A percentile compares a stretch with the other conserved stretches of the same genome.
Evolutionary conservation across 2,329 filamentous ascomycete species (phyloP).

Genomic region (Alternaria gansuensis): DNA sequence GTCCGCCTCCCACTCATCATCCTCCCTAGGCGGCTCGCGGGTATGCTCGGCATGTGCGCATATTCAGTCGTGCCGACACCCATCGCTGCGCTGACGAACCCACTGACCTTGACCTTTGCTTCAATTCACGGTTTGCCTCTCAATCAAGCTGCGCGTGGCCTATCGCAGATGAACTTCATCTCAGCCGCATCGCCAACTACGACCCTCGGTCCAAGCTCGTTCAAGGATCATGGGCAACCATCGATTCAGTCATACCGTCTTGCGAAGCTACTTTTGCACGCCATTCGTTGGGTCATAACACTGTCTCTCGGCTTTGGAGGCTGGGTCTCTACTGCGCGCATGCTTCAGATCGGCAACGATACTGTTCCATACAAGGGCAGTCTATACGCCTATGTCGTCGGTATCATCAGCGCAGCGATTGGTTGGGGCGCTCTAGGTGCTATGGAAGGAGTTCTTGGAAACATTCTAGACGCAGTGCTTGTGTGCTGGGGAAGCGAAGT

Average conservation of each 20-base stretch:
- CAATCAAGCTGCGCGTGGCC: constrained; percentile 76
- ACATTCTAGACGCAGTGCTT: constrained; percentile 85
- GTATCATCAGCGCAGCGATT: constrained; percentile 89
- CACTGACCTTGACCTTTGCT: constrained; percentile 88
- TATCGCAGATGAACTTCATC: constrained; percentile 84
- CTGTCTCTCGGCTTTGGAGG: constrained; percentile 89
- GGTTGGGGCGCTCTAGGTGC: constrained; percentile 92
- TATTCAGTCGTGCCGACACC: constrained; percentile 86
- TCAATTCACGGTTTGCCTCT: constrained; percentile 92
- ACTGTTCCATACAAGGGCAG: constrained; percentile 69
- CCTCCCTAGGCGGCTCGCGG: constrained; percentile 78
- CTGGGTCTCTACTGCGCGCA: constrained; percentile 93
- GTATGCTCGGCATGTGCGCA: constrained; percentile 72
- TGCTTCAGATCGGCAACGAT: constrained; percentile 70
- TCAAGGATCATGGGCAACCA: constrained; percentile 53
- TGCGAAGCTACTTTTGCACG: constrained; percentile 89
- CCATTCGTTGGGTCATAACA: constrained; percentile 90
- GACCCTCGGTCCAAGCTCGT: constrained; percentile 59
- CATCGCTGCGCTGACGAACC: constrained; percentile 86
- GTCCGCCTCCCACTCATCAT: constrained; percentile 86
- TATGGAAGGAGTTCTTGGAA: constrained; percentile 87
- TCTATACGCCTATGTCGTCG: constrained; percentile 93
- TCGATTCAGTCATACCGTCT: constrained; percentile 86
- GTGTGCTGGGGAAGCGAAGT: constrained; percentile 94
- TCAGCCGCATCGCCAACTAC: constrained; percentile 77